Evolutionary conservation across 2,329 filamentous ascomycete species (phyloP).

Genomic region (Daldinia sp.): DNA sequence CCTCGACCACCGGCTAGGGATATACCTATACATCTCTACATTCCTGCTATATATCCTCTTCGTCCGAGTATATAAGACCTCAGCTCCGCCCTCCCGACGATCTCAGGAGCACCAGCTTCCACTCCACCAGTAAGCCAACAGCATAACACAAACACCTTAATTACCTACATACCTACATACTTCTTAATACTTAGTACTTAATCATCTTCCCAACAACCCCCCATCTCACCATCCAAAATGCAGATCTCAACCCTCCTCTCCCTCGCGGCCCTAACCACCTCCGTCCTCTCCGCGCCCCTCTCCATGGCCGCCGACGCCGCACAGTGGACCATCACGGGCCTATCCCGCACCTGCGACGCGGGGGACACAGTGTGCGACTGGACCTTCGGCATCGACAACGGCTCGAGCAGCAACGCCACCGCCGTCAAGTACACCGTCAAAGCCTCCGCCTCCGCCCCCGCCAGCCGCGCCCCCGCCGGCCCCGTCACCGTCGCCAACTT

Average conservation of each 20-base stretch:
- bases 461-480: constrained; percentile 50
- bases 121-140: neutral
- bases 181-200: constrained; percentile 5
- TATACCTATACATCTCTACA: neutral
- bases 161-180: too few relatives aligned
- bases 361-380: constrained; percentile 51
- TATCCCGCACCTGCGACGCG: constrained; percentile 51
- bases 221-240: constrained; percentile 13
- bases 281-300: constrained; percentile 36
- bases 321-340: constrained; percentile 52
- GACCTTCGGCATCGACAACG: constrained; percentile 53
- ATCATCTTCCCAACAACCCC: neutral
- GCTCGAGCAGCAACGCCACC: constrained; percentile 36
- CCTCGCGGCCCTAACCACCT: constrained; percentile 36
- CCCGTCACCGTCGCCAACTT: constrained; percentile 55
- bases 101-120: neutral
- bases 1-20: neutral
- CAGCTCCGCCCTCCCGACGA: neutral
- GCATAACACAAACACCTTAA: constrained; percentile 23
- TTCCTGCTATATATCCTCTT: neutral
- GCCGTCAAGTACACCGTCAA: constrained; percentile 54
- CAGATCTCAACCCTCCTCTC: constrained; percentile 39
- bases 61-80: constrained; percentile 1
- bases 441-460: constrained; percentile 41
- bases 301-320: constrained; percentile 39